These are phyloP conservation scores for Lentinula raphanica DNA, from an alignment of 768 basidiomycete species.

Conservation along the genomic window DNA sequence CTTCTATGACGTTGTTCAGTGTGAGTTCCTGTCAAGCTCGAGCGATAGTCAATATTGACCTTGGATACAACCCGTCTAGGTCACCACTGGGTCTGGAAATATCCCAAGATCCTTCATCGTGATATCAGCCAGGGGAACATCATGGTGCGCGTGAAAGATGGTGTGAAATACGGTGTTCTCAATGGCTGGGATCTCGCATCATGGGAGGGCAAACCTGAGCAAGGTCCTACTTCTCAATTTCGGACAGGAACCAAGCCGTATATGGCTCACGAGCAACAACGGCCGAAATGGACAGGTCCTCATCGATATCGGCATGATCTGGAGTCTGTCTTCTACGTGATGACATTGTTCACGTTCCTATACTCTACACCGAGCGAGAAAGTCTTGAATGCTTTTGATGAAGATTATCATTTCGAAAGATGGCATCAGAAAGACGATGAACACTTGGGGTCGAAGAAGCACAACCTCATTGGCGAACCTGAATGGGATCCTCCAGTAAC, in stretches of 20 bases:
- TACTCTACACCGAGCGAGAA: background rate
- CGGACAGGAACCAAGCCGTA: background rate
- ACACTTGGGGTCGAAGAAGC: background rate
- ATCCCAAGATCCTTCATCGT: slow-evolving; percentile 2
- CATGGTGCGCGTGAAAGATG: background rate
- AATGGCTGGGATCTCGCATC: background rate
- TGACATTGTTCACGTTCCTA: background rate
- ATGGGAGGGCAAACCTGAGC: no score
- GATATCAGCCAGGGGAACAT: slow-evolving; percentile 3
- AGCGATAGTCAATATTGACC: background rate
- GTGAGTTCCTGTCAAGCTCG: background rate
- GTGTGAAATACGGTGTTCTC: background rate
- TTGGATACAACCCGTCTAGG: background rate
- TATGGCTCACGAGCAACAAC: background rate
- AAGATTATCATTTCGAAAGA: background rate
- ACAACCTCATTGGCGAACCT: background rate
- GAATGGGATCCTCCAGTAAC: background rate
- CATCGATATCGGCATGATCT: background rate
- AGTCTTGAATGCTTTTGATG: background rate
- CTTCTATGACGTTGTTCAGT: background rate
- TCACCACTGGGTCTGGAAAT: background rate
- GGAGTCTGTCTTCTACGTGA: background rate
- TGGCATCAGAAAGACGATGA: background rate
- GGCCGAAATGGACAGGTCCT: background rate
- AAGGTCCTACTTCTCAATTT: background rate